Evolutionary conservation across 192 early-diverging fungal genomes (phyloP).

Genomic region (Entomortierella lignicola): DNA sequence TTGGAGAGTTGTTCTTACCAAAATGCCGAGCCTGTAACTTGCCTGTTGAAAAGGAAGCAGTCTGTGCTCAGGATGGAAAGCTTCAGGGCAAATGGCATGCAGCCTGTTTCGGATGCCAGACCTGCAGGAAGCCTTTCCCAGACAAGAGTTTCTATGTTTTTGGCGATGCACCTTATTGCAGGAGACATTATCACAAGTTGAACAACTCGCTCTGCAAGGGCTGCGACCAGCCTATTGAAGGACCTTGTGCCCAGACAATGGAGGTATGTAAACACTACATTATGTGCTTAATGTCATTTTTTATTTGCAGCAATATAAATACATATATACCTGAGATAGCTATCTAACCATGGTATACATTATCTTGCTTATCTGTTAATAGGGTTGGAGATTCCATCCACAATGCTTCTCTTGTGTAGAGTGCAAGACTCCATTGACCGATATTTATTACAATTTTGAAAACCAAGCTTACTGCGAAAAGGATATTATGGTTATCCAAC

Average conservation of each 20-base stretch:
- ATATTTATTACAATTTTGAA: constrained; percentile 79
- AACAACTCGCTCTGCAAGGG: constrained; percentile 86
- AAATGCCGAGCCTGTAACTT: constrained; percentile 72
- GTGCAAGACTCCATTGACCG: constrained; percentile 69
- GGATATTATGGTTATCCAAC: constrained; percentile 75
- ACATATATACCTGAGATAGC: background rate
- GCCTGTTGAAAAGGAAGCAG: constrained; percentile 76
- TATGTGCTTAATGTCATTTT: background rate
- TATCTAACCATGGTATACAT: background rate
- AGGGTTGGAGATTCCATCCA: constrained; percentile 86
- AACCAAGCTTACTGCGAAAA: constrained; percentile 77
- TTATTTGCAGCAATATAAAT: too few relatives aligned
- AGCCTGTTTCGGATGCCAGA: constrained; percentile 80
- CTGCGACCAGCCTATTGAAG: constrained; percentile 88
- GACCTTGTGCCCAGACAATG: constrained; percentile 87
- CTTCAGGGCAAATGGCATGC: constrained; percentile 78
- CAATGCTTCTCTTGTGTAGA: constrained; percentile 82
- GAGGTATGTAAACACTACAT: constrained; percentile 58
- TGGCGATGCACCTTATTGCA: constrained; percentile 85
- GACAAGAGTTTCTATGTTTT: constrained; percentile 92
- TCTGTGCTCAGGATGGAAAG: constrained; percentile 77
- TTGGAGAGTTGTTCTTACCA: constrained; percentile 71
- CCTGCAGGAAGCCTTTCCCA: constrained; percentile 75
- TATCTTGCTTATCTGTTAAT: background rate
- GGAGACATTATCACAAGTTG: constrained; percentile 86